Evolutionary conservation across 768 basidiomycete species (phyloP).

Genomic region (Suillus brevipes): DNA sequence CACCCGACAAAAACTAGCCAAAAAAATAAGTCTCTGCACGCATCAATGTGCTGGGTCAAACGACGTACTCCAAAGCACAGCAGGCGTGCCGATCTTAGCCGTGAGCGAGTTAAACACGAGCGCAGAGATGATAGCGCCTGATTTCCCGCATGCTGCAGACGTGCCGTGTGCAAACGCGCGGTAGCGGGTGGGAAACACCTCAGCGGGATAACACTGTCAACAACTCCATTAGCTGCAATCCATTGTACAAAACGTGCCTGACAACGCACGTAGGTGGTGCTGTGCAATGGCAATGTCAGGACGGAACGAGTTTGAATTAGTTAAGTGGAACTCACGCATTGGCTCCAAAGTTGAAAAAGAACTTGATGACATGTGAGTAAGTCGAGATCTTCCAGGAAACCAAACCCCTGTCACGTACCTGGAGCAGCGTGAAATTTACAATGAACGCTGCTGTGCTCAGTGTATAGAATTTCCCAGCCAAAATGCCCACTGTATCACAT

Average conservation of each 20-base stretch:
- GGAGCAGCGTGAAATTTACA: constrained; percentile 69
- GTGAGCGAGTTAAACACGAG: constrained; percentile 70
- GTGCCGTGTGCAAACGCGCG: constrained; percentile 74
- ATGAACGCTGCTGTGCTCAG: constrained; percentile 64
- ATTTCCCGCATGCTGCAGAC: constrained; percentile 72
- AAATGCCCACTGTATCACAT: constrained; percentile 51
- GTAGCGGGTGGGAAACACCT: constrained; percentile 79
- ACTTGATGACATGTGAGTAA: constrained; percentile 32
- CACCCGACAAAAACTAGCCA: constrained; percentile 68
- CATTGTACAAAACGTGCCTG: background rate
- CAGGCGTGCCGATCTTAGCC: constrained; percentile 60
- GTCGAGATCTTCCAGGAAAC: background rate
- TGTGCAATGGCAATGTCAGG: constrained; percentile 18
- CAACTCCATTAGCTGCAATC: background rate
- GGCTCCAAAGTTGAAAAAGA: constrained; percentile 84
- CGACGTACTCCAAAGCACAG: constrained; percentile 71
- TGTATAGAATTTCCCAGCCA: constrained; percentile 62
- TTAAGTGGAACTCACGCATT: constrained; percentile 48
- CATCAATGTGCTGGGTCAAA: constrained; percentile 7
- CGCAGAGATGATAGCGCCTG: constrained; percentile 75
- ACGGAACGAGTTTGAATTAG: background rate
- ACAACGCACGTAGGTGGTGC: constrained; percentile 52
- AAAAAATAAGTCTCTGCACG: constrained; percentile 1
- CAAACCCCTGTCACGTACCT: constrained; percentile 36
- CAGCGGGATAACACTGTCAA: constrained; percentile 65